Percentiles rank a stretch among this genome's conserved stretches.
These are phyloP conservation scores for Apophysomyces sp. DNA, from an alignment of 371 early-diverging fungal species.

Conservation along the genomic window DNA sequence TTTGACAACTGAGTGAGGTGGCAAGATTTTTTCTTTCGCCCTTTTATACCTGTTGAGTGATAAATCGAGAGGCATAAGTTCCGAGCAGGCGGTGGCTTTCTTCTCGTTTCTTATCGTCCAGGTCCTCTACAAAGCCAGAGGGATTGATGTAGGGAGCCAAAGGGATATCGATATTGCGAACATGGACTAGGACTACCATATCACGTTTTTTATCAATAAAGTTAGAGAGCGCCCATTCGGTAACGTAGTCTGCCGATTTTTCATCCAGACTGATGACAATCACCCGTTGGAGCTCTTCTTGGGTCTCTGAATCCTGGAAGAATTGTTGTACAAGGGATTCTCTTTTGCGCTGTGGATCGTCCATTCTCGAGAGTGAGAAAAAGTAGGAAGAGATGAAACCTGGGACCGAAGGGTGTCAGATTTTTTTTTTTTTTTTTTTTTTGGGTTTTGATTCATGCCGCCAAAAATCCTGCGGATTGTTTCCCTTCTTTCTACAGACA, in stretches of 20 bases:
- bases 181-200: constrained; percentile 41
- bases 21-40: background rate
- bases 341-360: background rate
- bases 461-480: background rate
- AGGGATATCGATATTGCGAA: constrained; percentile 35
- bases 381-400: background rate
- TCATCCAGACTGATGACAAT: constrained; percentile 38
- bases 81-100: constrained; percentile 42
- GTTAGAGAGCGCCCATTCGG: constrained; percentile 52
- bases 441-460: background rate
- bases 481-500: background rate
- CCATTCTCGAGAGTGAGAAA: background rate
- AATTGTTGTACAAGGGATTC: constrained; percentile 10
- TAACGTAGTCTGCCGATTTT: constrained; percentile 33
- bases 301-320: constrained; percentile 1
- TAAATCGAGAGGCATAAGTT: constrained; percentile 28
- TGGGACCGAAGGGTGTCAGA: constrained; percentile 1
- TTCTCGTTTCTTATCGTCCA: constrained; percentile 34
- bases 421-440: constrained; percentile 13
- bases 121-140: constrained; percentile 34
- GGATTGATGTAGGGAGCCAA: constrained; percentile 41
- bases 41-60: constrained; percentile 24
- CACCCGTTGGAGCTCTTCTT: constrained; percentile 24
- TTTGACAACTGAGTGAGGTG: background rate
- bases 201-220: constrained; percentile 40